Evolutionary conservation across 225 moss, liverwort and hornwort genomes (phyloP).

Genomic region (Polytrichum commune): DNA sequence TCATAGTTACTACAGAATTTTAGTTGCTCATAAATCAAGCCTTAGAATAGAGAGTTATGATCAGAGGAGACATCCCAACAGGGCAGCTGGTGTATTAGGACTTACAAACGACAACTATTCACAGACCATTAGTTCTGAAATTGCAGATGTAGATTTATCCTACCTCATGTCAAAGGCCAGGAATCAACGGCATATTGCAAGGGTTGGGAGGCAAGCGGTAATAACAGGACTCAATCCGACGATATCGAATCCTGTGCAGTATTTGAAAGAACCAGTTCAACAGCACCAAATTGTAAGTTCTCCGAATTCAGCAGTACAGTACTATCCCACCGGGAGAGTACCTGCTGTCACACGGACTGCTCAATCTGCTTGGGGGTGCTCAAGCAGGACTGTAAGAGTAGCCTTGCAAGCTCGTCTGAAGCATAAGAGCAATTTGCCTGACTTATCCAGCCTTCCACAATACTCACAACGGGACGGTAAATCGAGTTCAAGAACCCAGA

Average conservation of each 20-base stretch:
- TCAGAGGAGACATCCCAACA: conserved; percentile 18
- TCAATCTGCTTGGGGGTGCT: conserved; percentile 27
- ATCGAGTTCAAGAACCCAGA: conserved; percentile 12
- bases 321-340: conserved; percentile 7
- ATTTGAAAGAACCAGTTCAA: conserved; percentile 30
- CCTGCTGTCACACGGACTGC: conserved; percentile 25
- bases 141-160: conserved; percentile 3
- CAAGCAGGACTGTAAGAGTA: conserved; percentile 36
- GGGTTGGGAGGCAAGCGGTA: conserved; percentile 17
- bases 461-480: conserved; percentile 29
- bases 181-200: conserved; percentile 8
- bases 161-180: conserved; percentile 1
- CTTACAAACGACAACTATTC: conserved; percentile 19
- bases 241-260: conserved; percentile 20
- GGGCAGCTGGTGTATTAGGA: conserved; percentile 14
- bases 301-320: conserved; percentile 21
- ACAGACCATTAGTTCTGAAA: background rate
- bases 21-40: conserved; percentile 7
- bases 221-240: conserved; percentile 28
- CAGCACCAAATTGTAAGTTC: conserved; percentile 22
- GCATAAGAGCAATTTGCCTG: conserved; percentile 18
- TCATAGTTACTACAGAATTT: conserved; percentile 5
- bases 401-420: conserved; percentile 43
- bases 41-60: conserved; percentile 10
- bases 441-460: conserved; percentile 35